These are phyloP conservation scores for Paraphaeosphaeria sporulosa DNA, from an alignment of 2,329 filamentous ascomycete genomes.

Conservation along the genomic window DNA sequence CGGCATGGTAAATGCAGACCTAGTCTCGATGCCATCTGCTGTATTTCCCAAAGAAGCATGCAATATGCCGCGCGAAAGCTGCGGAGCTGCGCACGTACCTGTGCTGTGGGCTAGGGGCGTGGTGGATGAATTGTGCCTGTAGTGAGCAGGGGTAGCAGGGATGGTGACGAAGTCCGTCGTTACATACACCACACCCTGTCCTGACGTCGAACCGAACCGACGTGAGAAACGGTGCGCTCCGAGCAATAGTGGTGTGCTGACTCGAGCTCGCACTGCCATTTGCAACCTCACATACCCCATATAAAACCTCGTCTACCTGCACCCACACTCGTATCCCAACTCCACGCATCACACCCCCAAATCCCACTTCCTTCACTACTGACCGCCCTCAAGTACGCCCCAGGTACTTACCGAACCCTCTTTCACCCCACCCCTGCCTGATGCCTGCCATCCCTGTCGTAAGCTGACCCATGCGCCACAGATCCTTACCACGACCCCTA, in stretches of 20 bases:
- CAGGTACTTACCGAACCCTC: not conserved
- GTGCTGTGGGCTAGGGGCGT: not conserved
- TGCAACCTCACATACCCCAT: too few relatives aligned
- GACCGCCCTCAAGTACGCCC: not conserved
- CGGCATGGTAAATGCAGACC: not conserved
- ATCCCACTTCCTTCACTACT: not conserved
- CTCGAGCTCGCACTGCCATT: not conserved
- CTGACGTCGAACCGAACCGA: not conserved
- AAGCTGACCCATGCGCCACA: slow-evolving; percentile 10
- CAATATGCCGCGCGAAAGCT: not conserved
- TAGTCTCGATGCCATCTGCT: not conserved
- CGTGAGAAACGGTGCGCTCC: not conserved
- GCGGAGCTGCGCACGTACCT: too few relatives aligned
- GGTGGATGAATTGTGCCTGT: not conserved
- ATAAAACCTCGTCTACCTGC: too few relatives aligned
- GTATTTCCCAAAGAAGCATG: not conserved
- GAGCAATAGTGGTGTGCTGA: not conserved
- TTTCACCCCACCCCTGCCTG: not conserved
- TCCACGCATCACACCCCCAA: not conserved
- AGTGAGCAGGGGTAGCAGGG: not conserved
- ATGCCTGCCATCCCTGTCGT: not conserved
- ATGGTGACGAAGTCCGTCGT: not conserved
- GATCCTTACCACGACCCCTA: slow-evolving; percentile 12
- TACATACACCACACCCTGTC: not conserved
- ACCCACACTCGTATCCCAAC: not conserved